Conservation (phyloP, 2,329 filamentous ascomycete genomes). For the Aspergillus fumigatus region DNA sequence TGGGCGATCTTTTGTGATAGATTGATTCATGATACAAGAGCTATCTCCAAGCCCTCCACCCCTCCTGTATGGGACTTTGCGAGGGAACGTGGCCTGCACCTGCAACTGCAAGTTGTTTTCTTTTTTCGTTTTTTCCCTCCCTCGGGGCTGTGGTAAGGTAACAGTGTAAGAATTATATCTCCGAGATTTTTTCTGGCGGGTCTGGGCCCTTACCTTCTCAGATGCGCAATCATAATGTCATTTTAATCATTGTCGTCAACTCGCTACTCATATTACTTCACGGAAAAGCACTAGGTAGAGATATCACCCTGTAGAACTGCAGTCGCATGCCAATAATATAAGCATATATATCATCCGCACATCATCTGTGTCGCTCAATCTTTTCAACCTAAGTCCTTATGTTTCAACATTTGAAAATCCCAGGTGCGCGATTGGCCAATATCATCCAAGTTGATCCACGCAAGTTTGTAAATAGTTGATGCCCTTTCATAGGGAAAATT, state of each 20-base stretch:
- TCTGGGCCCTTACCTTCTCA: background rate
- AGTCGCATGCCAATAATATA: background rate
- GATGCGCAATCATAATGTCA: background rate
- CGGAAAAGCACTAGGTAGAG: background rate
- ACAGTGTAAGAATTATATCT: conserved; percentile 6
- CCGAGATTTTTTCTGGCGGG: background rate
- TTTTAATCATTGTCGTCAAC: background rate
- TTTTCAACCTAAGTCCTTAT: background rate
- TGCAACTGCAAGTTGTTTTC: conserved; percentile 4
- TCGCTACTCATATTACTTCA: background rate
- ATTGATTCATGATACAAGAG: conserved; percentile 9
- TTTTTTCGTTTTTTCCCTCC: background rate
- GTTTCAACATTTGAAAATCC: background rate
- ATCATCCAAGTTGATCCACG: background rate
- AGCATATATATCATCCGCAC: too few species aligned
- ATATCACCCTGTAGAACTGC: background rate
- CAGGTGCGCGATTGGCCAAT: background rate
- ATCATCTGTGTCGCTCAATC: too few species aligned
- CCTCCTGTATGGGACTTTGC: background rate
- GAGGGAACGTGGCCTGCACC: conserved; percentile 15
- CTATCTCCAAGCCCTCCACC: too few species aligned
- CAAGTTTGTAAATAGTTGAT: background rate
- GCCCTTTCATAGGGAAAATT: background rate
- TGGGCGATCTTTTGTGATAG: conserved; percentile 10
- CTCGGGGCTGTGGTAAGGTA: background rate